A percentile compares a stretch with the other conserved stretches of the same genome.
These are phyloP conservation scores for Fusarium sp. DNA, from an alignment of 2,329 filamentous ascomycete species.

Conservation along the genomic window DNA sequence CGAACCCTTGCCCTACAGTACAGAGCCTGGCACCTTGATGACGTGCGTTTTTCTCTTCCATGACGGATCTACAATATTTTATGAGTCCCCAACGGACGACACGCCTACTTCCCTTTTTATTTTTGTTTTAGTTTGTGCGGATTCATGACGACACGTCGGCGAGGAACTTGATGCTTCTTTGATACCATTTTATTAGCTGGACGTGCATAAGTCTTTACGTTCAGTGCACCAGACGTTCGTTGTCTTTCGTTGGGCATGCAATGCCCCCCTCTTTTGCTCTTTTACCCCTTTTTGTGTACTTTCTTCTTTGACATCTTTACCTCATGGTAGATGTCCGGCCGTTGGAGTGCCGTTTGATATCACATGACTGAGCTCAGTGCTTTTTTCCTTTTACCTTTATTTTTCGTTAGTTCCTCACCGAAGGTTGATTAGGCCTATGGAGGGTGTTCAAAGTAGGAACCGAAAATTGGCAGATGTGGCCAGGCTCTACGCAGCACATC, in stretches of 20 bases:
- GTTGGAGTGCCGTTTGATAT: conserved; percentile 36
- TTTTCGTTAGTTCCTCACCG: conserved; percentile 36
- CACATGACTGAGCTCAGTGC: conserved; percentile 42
- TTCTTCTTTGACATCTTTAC: conserved; percentile 28
- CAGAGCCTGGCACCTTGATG: conserved; percentile 21
- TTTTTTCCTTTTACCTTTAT: conserved; percentile 34
- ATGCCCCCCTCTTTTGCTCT: conserved; percentile 24
- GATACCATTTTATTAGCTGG: conserved; percentile 49
- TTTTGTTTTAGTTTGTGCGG: conserved; percentile 21
- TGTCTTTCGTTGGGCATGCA: conserved; percentile 33
- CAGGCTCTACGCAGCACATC: conserved; percentile 4
- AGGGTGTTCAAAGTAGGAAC: conserved; percentile 27
- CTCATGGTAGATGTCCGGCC: conserved; percentile 20
- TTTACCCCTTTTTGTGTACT: conserved; percentile 29
- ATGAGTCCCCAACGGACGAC: conserved; percentile 36
- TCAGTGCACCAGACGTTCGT: conserved; percentile 43
- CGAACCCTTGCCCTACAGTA: conserved; percentile 7
- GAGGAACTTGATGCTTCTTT: conserved; percentile 45
- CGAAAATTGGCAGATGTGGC: background rate
- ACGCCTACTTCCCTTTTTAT: conserved; percentile 14
- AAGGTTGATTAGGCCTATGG: conserved; percentile 32
- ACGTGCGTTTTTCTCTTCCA: conserved; percentile 25
- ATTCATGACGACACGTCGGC: conserved; percentile 45
- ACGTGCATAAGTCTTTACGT: conserved; percentile 40
- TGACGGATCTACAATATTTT: conserved; percentile 34